A percentile compares a stretch with the other conserved stretches of the same genome.
These are phyloP conservation scores for Byssothecium circinans DNA, from an alignment of 2,329 filamentous ascomycete species.

Conservation along the genomic window DNA sequence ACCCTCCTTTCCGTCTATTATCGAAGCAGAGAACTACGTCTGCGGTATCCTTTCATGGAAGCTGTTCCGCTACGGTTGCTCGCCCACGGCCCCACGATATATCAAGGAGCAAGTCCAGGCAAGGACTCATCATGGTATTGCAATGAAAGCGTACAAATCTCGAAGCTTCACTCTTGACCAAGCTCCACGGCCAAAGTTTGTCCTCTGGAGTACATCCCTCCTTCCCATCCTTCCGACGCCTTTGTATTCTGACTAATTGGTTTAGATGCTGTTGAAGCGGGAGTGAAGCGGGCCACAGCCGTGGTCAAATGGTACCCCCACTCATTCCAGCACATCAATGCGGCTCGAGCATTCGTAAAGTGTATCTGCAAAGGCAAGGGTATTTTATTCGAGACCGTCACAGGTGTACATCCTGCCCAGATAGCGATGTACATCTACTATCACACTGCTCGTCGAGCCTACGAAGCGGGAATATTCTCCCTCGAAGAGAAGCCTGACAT, in stretches of 20 bases:
- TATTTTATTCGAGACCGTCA: background rate
- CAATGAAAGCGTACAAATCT: background rate
- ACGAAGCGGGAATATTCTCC: background rate
- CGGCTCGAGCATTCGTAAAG: background rate
- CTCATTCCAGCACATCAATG: slow-evolving; percentile 1
- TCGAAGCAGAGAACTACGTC: slow-evolving; percentile 2
- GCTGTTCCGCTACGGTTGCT: background rate
- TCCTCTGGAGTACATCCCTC: background rate
- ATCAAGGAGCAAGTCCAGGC: background rate
- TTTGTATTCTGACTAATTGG: background rate
- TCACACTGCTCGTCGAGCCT: background rate
- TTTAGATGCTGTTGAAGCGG: background rate
- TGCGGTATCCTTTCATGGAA: background rate
- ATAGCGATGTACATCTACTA: background rate
- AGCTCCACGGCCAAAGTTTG: background rate
- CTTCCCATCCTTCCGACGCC: background rate
- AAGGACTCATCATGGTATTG: background rate
- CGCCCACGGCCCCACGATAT: background rate
- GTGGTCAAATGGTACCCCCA: background rate
- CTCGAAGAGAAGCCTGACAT: background rate
- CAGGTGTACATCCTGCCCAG: background rate
- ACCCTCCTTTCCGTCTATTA: background rate
- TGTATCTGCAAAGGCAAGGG: background rate
- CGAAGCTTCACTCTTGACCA: background rate
- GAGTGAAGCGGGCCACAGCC: background rate